Evolutionary conservation across 2,329 filamentous ascomycete genomes (phyloP).

Genomic region (Aspergillus costaricaensis): DNA sequence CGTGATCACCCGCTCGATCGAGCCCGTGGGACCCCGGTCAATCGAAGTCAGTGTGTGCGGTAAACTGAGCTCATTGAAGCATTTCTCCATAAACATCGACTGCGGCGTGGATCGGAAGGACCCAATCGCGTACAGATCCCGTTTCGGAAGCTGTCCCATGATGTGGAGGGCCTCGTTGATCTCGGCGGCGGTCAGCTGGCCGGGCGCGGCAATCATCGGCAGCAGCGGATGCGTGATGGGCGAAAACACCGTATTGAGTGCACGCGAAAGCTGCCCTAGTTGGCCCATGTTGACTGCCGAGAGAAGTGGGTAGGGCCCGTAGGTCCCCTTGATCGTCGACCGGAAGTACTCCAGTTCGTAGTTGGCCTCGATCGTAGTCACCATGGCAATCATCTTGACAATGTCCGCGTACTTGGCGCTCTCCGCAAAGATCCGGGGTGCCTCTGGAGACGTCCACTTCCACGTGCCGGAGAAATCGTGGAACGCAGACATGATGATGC

Average conservation of each 20-base stretch:
- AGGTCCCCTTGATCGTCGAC: slow-evolving; percentile 69
- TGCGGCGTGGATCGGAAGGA: slow-evolving; percentile 72
- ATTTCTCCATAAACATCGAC: slow-evolving; percentile 83
- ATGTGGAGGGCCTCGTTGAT: slow-evolving; percentile 78
- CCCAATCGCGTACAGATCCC: slow-evolving; percentile 77
- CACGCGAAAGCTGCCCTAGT: slow-evolving; percentile 79
- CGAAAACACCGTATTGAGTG: slow-evolving; percentile 82
- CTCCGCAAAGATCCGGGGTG: slow-evolving; percentile 69
- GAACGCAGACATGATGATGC: slow-evolving; percentile 87
- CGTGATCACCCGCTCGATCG: slow-evolving; percentile 70
- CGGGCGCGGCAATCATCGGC: slow-evolving; percentile 80
- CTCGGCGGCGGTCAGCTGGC: slow-evolving; percentile 81
- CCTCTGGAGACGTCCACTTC: slow-evolving; percentile 76
- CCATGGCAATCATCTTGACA: slow-evolving; percentile 87
- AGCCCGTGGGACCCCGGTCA: slow-evolving; percentile 67
- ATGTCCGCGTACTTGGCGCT: slow-evolving; percentile 78
- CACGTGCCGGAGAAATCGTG: slow-evolving; percentile 85
- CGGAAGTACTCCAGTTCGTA: slow-evolving; percentile 90
- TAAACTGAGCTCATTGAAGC: slow-evolving; percentile 79
- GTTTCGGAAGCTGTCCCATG: slow-evolving; percentile 77
- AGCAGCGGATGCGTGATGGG: slow-evolving; percentile 84
- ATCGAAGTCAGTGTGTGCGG: slow-evolving; percentile 77
- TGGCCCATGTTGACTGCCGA: slow-evolving; percentile 87
- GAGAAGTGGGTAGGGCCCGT: slow-evolving; percentile 68
- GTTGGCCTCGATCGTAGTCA: slow-evolving; percentile 79